Evolutionary conservation across 352 stramenopile genomes (phyloP).

Genomic region (Globisporangium cylindrosporum): DNA sequence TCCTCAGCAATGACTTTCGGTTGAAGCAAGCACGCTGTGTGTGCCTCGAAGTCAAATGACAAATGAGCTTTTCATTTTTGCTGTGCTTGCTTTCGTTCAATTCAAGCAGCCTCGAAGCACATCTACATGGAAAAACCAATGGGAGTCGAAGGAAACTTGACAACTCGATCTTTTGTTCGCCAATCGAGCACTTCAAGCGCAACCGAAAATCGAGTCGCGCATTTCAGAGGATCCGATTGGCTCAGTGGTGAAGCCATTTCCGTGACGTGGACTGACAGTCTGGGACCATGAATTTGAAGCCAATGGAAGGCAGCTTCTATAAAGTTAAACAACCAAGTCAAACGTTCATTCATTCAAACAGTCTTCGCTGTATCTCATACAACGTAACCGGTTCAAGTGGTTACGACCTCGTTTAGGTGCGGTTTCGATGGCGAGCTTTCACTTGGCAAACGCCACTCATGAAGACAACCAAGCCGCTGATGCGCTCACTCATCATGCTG

Average conservation of each 20-base stretch:
- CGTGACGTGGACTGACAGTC: background rate
- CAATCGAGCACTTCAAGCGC: background rate
- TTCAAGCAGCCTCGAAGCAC: background rate
- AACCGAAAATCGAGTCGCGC: background rate
- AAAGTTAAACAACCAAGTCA: background rate
- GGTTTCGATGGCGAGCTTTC: background rate
- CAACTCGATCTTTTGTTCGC: background rate
- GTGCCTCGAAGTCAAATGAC: background rate
- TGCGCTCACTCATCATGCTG: too few species aligned
- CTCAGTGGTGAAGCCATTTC: background rate
- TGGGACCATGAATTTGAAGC: background rate
- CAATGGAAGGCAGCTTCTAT: background rate
- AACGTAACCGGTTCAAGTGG: background rate
- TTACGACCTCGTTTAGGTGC: background rate
- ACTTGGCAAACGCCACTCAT: too few species aligned
- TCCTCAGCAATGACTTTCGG: background rate
- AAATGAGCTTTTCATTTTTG: background rate
- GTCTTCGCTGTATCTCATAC: background rate
- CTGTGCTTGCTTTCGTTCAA: background rate
- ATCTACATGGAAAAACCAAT: background rate
- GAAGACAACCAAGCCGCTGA: too few species aligned
- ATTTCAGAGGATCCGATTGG: background rate
- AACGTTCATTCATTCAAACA: background rate
- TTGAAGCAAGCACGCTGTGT: background rate
- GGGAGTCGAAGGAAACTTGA: background rate